Evolutionary conservation across 2,329 filamentous ascomycete species (phyloP).

Genomic region (Aotearoamyces nothofagi): DNA sequence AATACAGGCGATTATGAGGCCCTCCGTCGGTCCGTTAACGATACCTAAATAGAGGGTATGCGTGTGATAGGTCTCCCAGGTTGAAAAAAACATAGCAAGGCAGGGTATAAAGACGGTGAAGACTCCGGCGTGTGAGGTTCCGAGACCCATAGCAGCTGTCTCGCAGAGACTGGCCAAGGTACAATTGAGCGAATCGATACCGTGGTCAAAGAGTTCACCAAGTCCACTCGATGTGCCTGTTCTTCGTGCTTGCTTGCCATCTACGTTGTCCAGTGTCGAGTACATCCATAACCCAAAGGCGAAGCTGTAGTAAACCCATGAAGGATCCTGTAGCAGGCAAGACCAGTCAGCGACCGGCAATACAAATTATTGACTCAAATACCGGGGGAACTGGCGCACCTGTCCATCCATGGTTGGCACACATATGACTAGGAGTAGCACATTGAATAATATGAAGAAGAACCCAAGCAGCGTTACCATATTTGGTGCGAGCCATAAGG

Average conservation of each 20-base stretch:
- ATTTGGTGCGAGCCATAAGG: slow-evolving; percentile 93
- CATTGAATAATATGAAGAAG: slow-evolving; percentile 80
- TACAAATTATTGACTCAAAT: not conserved
- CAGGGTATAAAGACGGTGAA: slow-evolving; percentile 87
- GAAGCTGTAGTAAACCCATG: slow-evolving; percentile 94
- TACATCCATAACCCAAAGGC: slow-evolving; percentile 96
- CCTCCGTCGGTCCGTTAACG: slow-evolving; percentile 95
- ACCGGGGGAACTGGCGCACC: slow-evolving; percentile 19
- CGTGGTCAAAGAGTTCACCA: slow-evolving; percentile 95
- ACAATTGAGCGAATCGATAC: slow-evolving; percentile 96
- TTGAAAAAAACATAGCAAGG: slow-evolving; percentile 97
- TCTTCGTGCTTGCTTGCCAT: slow-evolving; percentile 90
- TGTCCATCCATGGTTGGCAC: slow-evolving; percentile 3
- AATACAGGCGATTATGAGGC: slow-evolving; percentile 70
- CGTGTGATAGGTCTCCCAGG: slow-evolving; percentile 98
- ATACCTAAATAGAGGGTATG: slow-evolving; percentile 93
- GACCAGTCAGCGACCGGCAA: no score
- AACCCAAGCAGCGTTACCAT: slow-evolving; percentile 95
- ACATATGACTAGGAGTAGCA: no score
- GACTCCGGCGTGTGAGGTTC: slow-evolving; percentile 68
- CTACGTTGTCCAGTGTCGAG: slow-evolving; percentile 97
- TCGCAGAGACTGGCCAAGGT: slow-evolving; percentile 83
- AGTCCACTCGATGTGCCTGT: slow-evolving; percentile 91
- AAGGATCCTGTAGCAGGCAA: slow-evolving; percentile 61
- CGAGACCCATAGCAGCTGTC: slow-evolving; percentile 84